Percentiles rank a stretch among this genome's conserved stretches.
Conservation (phyloP, 2,329 filamentous ascomycete species). For the Pseudogymnoascus sp. region DNA sequence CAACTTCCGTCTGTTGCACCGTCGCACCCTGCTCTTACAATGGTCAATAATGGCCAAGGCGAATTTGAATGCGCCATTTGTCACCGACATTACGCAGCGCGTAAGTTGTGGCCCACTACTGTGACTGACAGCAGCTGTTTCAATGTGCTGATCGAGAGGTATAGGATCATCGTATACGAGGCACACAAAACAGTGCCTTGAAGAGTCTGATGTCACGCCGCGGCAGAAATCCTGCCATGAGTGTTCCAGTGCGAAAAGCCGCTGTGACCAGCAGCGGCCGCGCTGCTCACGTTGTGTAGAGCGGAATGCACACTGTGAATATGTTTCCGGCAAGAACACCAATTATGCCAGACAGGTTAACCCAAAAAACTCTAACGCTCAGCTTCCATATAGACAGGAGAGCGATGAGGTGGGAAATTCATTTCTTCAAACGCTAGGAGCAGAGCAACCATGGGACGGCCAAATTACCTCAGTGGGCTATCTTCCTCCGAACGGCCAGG, state of each 20-base stretch:
- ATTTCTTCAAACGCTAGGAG: neutral
- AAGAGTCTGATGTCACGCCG: neutral
- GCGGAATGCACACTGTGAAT: conserved; percentile 20
- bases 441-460: neutral
- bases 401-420: neutral
- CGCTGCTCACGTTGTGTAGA: conserved; percentile 23
- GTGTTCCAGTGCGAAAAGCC: conserved; percentile 25
- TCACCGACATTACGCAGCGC: conserved; percentile 11
- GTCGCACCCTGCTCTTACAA: neutral
- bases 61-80: conserved; percentile 11
- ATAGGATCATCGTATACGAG: conserved; percentile 12
- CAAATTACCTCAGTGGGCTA: neutral
- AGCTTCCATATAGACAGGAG: neutral
- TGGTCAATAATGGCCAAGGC: neutral
- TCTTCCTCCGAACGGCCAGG: neutral
- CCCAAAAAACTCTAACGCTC: neutral
- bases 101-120: conserved; percentile 5
- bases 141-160: neutral
- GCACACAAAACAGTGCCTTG: conserved; percentile 13
- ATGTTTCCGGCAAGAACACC: conserved; percentile 14
- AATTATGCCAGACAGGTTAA: neutral
- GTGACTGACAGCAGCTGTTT: neutral
- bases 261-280: conserved; percentile 24
- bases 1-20: neutral
- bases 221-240: conserved; percentile 26